Conservation (phyloP, 495 filamentous ascomycete species). For the Delitschia confertaspora region DNA sequence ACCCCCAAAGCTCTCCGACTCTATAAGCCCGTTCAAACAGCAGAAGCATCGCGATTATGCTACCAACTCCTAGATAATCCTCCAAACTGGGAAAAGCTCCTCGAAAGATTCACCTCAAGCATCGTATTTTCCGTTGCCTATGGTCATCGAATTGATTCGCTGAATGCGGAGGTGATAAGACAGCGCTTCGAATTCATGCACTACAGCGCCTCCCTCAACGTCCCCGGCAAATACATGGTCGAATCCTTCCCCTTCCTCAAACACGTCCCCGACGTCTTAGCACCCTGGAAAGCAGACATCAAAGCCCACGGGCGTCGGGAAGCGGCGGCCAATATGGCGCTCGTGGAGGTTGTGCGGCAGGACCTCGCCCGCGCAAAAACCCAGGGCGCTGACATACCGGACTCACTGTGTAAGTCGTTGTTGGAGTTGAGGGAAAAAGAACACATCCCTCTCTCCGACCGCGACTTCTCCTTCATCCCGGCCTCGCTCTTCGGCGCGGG, state of each 20-base stretch:
- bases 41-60: slow-evolving; percentile 35
- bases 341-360: slow-evolving; percentile 48
- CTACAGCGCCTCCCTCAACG: slow-evolving; percentile 50
- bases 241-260: slow-evolving; percentile 49
- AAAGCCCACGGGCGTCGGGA: slow-evolving; percentile 44
- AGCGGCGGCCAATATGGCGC: slow-evolving; percentile 41
- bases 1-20: slow-evolving; percentile 40
- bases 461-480: slow-evolving; percentile 50
- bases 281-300: slow-evolving; percentile 51
- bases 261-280: slow-evolving; percentile 46
- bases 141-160: slow-evolving; percentile 49
- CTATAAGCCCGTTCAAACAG: slow-evolving; percentile 42
- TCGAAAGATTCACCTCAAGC: slow-evolving; percentile 56
- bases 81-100: slow-evolving; percentile 48
- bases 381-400: slow-evolving; percentile 26
- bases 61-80: slow-evolving; percentile 30
- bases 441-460: slow-evolving; percentile 37
- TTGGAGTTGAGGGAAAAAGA: slow-evolving; percentile 20
- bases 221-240: slow-evolving; percentile 50
- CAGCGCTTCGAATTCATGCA: slow-evolving; percentile 50
- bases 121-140: slow-evolving; percentile 58
- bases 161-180: slow-evolving; percentile 45
- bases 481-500: slow-evolving; percentile 58
- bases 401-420: slow-evolving; percentile 21
- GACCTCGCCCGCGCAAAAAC: slow-evolving; percentile 38